These are phyloP conservation scores for Agaricus sinodeliciosus DNA, from an alignment of 768 basidiomycete genomes.

Conservation along the genomic window DNA sequence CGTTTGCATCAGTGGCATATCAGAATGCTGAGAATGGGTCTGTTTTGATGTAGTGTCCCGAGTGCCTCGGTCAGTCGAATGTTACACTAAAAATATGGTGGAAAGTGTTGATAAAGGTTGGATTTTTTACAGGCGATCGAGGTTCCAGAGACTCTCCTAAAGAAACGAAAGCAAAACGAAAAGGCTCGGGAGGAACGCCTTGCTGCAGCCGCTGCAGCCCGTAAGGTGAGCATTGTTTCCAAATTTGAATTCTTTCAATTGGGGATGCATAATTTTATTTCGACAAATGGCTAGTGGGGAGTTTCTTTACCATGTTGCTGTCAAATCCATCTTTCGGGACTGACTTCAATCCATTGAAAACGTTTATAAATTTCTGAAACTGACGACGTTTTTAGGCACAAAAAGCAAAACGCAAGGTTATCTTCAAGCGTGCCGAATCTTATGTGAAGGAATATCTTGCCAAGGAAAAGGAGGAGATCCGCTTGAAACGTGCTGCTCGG, in stretches of 20 bases:
- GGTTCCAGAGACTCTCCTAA: conserved; percentile 99
- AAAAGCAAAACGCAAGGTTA: conserved; percentile 89
- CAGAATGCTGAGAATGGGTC: conserved; percentile 9
- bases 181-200: conserved; percentile 93
- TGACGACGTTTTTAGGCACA: conserved; percentile 47
- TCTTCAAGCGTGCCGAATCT: conserved; percentile 98
- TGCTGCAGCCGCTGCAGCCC: conserved; percentile 73
- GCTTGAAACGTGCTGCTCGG: conserved; percentile 89
- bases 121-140: conserved; percentile 63
- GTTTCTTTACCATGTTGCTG: conserved; percentile 47
- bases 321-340: conserved; percentile 96
- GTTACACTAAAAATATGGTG: conserved; percentile 11
- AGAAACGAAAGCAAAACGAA: conserved; percentile 98
- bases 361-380: conserved; percentile 6
- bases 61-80: conserved; percentile 46
- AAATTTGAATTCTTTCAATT: conserved; percentile 13
- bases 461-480: conserved; percentile 94
- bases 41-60: conserved; percentile 35
- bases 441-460: conserved; percentile 95
- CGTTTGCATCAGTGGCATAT: neutral
- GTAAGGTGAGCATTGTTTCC: conserved; percentile 63
- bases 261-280: conserved; percentile 81
- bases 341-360: conserved; percentile 31
- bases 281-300: conserved; percentile 70
- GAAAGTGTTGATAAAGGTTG: conserved; percentile 18